Conservation (phyloP, 2,329 filamentous ascomycete species). For the Pyricularia sp. region DNA sequence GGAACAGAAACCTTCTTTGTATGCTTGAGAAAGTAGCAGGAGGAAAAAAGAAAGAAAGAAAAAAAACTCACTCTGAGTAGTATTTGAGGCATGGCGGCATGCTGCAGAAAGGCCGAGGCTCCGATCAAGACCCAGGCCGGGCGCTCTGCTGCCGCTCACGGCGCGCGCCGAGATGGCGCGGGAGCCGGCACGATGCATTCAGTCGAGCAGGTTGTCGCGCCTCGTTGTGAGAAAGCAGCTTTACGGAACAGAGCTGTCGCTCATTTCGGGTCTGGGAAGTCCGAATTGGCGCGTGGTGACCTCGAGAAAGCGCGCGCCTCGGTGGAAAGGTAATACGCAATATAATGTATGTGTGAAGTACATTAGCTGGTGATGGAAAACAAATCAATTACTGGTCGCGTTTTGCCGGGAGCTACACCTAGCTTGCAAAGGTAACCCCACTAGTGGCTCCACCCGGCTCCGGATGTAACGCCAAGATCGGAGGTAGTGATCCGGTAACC, state of each 20-base stretch:
- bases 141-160: not conserved
- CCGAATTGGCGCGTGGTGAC: not conserved
- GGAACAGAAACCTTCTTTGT: not conserved
- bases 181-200: not conserved
- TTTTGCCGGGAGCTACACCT: not conserved
- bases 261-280: not conserved
- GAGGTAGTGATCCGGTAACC: not conserved
- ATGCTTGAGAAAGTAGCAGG: not conserved
- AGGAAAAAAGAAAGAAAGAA: no score
- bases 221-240: not conserved
- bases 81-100: not conserved
- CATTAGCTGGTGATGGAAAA: not conserved
- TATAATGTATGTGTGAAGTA: not conserved
- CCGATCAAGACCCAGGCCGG: not conserved
- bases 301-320: not conserved
- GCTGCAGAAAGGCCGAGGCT: not conserved
- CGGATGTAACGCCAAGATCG: not conserved
- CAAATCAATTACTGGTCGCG: not conserved
- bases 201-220: not conserved
- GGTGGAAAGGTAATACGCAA: not conserved
- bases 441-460: not conserved
- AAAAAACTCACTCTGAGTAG: not conserved
- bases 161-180: not conserved
- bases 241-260: not conserved
- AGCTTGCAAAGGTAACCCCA: not conserved